Conservation (phyloP, 2,329 filamentous ascomycete genomes). For the Curvularia verruculosa region DNA sequence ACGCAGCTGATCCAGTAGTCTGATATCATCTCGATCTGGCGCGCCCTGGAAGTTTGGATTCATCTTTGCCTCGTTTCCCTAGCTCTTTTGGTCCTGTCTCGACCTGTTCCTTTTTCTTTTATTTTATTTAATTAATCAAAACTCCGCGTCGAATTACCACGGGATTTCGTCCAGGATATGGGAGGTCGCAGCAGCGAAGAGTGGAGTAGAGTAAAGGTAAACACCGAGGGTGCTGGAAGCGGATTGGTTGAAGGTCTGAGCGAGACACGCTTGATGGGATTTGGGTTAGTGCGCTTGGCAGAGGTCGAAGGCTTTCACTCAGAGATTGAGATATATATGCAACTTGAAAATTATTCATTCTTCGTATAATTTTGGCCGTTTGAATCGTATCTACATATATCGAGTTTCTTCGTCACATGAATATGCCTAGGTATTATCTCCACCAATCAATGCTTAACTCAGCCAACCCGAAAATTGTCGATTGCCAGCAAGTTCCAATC, state of each 20-base stretch:
- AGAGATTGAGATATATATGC: not conserved
- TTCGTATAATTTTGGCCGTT: conserved; percentile 14
- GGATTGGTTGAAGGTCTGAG: conserved; percentile 10
- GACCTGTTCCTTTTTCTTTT: not conserved
- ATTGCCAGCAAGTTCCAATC: conserved; percentile 45
- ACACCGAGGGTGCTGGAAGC: conserved; percentile 1
- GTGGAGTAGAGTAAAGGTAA: conserved; percentile 1
- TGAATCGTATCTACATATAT: conserved; percentile 21
- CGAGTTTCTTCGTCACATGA: conserved; percentile 14
- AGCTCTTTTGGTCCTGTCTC: conserved; percentile 2
- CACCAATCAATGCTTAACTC: conserved; percentile 8
- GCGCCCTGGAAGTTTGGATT: conserved; percentile 35
- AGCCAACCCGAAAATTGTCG: conserved; percentile 27
- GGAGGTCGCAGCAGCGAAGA: not conserved
- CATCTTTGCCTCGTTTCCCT: conserved; percentile 18
- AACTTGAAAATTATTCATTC: conserved; percentile 12
- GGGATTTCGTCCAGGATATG: not conserved
- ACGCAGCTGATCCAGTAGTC: conserved; percentile 31
- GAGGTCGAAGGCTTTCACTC: not conserved
- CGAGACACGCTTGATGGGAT: not conserved
- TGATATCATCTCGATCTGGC: conserved; percentile 31
- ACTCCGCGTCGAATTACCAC: not conserved
- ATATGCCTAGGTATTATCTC: conserved; percentile 18
- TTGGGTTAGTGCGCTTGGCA: conserved; percentile 4
- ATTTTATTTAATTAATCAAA: not conserved